Base-by-base conservation (phyloP, 2,329 filamentous ascomycete genomes). In the Neopestalotiopsis rosae region DNA sequence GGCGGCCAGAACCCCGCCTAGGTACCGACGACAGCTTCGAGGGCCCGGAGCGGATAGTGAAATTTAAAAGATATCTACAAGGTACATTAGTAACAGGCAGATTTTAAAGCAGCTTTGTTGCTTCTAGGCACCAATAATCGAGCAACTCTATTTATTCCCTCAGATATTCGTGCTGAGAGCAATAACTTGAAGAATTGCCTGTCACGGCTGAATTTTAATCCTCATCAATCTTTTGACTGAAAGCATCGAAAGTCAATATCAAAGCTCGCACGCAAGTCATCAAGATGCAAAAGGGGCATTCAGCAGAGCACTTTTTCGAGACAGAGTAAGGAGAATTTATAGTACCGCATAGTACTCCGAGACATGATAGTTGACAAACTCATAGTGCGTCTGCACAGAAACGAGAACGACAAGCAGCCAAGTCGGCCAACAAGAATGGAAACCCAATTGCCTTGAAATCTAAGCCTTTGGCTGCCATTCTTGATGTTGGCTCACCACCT, bases 281-380 rank as follows among this genome's bases (percentile, higher is more conserved):
- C 71, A 91, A 89, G 85, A 92, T 92, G 79, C 69, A 74, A 12
- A 87, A 89, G 71, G 92, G 92, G 34, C 87, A 88, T 65, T 89
- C 97, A 76, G 87, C 91, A 65, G 91, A 92, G 38, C 90, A 96
- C 77, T 98, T 97, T 84, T 98, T 98, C 78, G 93, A 98, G 81
- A 97, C 94, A 38, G 92, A 95, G 94, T 96, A 83, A 81, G 34
- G 10, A 38, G 5, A 90, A 30, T 61, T 45, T 3, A 3, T 1
- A 28, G 4, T 28, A 28, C 24, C 24, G 62, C 2, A 24, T 52
- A 49, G 9, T 10, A 20, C 14, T 13, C 28, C 20, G 61, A 73
- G 82, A 59, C 79, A 78, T 72, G 83, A 87, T 73, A 83, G 83
- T 70, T 80, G 83, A 69, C 83, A 61, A 59, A 20, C 20, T n/a